phyloP scores from a whole-genome alignment of 2,329 filamentous ascomycete species.

The Ophiostoma ulmi region DNA sequence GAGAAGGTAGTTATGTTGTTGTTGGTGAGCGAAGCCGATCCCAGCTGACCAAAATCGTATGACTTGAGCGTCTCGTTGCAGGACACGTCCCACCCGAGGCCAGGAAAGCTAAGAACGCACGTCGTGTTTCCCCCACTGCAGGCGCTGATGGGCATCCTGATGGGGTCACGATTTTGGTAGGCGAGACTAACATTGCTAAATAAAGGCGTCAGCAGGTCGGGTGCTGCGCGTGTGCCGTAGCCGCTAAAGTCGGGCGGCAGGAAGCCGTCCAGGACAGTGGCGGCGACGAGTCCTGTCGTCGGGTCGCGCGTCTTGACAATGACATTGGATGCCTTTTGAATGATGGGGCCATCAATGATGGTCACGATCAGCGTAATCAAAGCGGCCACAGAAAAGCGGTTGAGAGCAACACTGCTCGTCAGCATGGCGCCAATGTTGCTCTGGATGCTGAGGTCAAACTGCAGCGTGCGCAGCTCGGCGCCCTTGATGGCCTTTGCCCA shows the following conservation, averaged over 20 bases:
- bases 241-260: slow-evolving; percentile 18
- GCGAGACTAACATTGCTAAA: slow-evolving; percentile 16
- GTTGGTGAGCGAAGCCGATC: not conserved
- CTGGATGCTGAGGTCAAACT: slow-evolving; percentile 19
- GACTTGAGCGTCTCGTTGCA: slow-evolving; percentile 10
- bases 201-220: slow-evolving; percentile 7
- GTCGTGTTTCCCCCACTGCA: slow-evolving; percentile 13
- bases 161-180: slow-evolving; percentile 13
- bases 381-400: slow-evolving; percentile 13
- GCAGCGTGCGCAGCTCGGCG: slow-evolving; percentile 17
- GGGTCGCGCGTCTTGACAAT: not conserved
- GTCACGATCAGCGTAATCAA: slow-evolving; percentile 8
- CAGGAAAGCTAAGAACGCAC: slow-evolving; percentile 13
- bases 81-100: slow-evolving; percentile 14
- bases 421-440: not conserved
- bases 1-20: not conserved
- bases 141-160: not conserved
- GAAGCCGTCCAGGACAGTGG: slow-evolving; percentile 6
- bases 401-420: not conserved
- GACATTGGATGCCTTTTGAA: slow-evolving; percentile 19
- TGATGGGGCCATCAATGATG: slow-evolving; percentile 17
- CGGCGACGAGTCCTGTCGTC: not conserved
- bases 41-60: not conserved
- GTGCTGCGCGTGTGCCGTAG: not conserved
- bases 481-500: slow-evolving; percentile 19